phyloP scores from a whole-genome alignment of 768 basidiomycete species.

The Butyriboletus loyo region DNA sequence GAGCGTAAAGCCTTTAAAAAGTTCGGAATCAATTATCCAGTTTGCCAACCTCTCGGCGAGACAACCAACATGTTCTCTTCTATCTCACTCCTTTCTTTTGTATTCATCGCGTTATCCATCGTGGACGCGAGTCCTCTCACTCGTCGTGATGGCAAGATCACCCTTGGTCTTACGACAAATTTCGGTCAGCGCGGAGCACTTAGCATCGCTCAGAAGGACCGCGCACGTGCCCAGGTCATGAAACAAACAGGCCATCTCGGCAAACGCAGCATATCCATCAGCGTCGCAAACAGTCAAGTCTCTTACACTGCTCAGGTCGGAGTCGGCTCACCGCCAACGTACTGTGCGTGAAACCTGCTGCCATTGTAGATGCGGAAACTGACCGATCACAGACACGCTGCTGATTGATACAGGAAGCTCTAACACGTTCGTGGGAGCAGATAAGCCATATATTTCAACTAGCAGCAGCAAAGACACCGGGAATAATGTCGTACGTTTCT shows the following conservation, averaged over 20 bases:
- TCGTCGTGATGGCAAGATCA: slow-evolving; percentile 1
- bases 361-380: background rate
- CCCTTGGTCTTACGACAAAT: slow-evolving; percentile 11
- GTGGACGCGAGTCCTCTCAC: slow-evolving; percentile 14
- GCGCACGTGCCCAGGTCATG: slow-evolving; percentile 17
- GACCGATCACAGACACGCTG: slow-evolving; percentile 20
- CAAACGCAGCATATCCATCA: slow-evolving; percentile 7
- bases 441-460: slow-evolving; percentile 9
- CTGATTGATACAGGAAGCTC: slow-evolving; percentile 32
- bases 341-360: slow-evolving; percentile 18
- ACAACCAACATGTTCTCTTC: slow-evolving; percentile 11
- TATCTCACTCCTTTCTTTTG: slow-evolving; percentile 6
- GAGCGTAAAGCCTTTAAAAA: background rate
- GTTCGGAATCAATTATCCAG: too few relatives aligned
- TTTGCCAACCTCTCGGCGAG: background rate
- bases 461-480: slow-evolving; percentile 17
- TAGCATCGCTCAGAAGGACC: slow-evolving; percentile 17
- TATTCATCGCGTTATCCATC: slow-evolving; percentile 10
- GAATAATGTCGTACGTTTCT: slow-evolving; percentile 13
- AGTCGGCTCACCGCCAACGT: slow-evolving; percentile 25
- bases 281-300: slow-evolving; percentile 16
- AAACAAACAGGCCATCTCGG: background rate
- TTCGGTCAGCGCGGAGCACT: slow-evolving; percentile 12
- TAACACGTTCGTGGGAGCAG: slow-evolving; percentile 28
- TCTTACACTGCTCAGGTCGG: slow-evolving; percentile 29